Percentiles rank a stretch among this genome's conserved stretches.
Conservation (phyloP, 768 basidiomycete species). For the Cystoderma amianthinum region DNA sequence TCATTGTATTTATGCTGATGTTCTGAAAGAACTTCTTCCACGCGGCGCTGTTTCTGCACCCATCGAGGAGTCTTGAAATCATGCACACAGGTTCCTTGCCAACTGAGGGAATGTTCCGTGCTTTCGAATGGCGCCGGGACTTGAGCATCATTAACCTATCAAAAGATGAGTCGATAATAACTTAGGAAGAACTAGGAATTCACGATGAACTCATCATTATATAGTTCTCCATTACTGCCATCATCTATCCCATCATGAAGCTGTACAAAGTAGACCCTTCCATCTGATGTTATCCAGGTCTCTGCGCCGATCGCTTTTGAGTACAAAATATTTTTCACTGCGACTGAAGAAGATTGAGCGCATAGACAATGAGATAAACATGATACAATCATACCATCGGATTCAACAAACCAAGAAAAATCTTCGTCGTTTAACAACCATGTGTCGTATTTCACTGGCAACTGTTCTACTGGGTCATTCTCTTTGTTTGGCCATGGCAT, state of each 20-base stretch:
- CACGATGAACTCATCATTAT: too few species aligned
- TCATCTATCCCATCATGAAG: conserved; percentile 43
- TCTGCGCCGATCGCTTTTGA: conserved; percentile 57
- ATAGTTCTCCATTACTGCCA: not conserved
- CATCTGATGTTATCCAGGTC: conserved; percentile 83
- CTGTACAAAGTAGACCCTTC: conserved; percentile 73
- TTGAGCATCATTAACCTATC: too few species aligned
- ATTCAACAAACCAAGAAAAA: conserved; percentile 68
- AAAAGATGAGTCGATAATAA: too few species aligned
- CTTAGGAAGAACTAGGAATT: too few species aligned
- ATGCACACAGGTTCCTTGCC: conserved; percentile 80
- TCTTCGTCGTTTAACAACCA: conserved; percentile 65
- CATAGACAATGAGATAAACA: not conserved
- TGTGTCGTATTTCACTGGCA: conserved; percentile 49
- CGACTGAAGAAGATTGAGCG: conserved; percentile 43
- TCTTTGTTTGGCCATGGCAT: conserved; percentile 75
- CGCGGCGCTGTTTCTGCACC: conserved; percentile 68
- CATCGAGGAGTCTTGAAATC: conserved; percentile 67
- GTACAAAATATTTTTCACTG: conserved; percentile 56
- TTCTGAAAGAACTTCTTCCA: conserved; percentile 36
- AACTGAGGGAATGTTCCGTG: conserved; percentile 24
- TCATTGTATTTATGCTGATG: conserved; percentile 43
- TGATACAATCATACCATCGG: conserved; percentile 49
- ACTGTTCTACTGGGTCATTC: conserved; percentile 22
- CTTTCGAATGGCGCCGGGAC: too few species aligned